A percentile compares a stretch with the other conserved stretches of the same genome.
phyloP scores from a whole-genome alignment of 805 yeast species.

The Zygotorulaspora danielsina region DNA sequence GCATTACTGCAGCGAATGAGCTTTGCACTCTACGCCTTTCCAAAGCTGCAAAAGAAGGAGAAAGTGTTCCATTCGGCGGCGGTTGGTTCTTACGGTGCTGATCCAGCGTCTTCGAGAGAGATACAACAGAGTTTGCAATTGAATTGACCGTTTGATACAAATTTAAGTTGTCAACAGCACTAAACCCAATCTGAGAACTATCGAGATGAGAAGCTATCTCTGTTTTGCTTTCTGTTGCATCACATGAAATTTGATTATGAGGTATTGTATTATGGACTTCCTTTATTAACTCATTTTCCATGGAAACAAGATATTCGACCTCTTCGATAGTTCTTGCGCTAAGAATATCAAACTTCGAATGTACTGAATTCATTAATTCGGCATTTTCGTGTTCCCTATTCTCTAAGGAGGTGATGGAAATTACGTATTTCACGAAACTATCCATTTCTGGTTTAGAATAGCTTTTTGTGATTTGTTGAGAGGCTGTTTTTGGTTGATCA shows the following conservation, averaged over 20 bases:
- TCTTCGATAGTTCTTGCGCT: slow-evolving; percentile 72
- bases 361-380: slow-evolving; percentile 11
- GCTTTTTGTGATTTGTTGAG: neutral
- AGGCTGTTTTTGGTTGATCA: neutral
- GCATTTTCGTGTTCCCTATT: slow-evolving; percentile 15
- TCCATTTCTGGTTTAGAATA: slow-evolving; percentile 33
- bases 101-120: slow-evolving; percentile 31
- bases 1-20: slow-evolving; percentile 16
- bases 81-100: slow-evolving; percentile 11
- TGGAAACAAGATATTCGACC: slow-evolving; percentile 50
- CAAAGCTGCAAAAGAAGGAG: slow-evolving; percentile 25
- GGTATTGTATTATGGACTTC: slow-evolving; percentile 18
- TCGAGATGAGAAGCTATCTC: neutral
- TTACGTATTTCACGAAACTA: slow-evolving; percentile 36
- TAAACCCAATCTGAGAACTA: slow-evolving; percentile 12
- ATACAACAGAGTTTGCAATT: slow-evolving; percentile 34
- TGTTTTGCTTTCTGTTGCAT: neutral
- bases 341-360: slow-evolving; percentile 53
- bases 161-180: slow-evolving; percentile 36
- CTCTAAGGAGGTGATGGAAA: slow-evolving; percentile 35
- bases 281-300: slow-evolving; percentile 40
- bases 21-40: slow-evolving; percentile 28
- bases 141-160: slow-evolving; percentile 35
- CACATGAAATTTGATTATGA: neutral
- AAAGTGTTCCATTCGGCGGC: slow-evolving; percentile 11